phyloP scores from a whole-genome alignment of 2,329 filamentous ascomycete genomes.

The Dothistroma septosporum region DNA sequence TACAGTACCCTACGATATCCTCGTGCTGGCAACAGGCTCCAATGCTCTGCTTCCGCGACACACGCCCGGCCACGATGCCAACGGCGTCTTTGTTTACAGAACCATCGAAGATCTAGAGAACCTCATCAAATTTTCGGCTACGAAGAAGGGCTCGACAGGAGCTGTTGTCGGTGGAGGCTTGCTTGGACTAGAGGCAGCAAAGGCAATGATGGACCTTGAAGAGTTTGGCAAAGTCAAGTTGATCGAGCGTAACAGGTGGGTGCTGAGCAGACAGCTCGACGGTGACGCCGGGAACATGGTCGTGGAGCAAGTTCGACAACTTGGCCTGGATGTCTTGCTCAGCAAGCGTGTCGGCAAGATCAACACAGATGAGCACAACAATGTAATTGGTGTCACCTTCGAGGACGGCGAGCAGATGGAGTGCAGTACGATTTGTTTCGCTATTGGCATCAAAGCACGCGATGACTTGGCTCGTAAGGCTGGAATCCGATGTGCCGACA shows the following conservation, averaged over 20 bases:
- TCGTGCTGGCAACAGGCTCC: conserved; percentile 82
- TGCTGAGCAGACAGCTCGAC: conserved; percentile 77
- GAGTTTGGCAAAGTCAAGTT: conserved; percentile 70
- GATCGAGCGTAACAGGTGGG: conserved; percentile 78
- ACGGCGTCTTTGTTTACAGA: conserved; percentile 83
- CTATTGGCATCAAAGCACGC: conserved; percentile 77
- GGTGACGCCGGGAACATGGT: conserved; percentile 76
- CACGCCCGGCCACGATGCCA: conserved; percentile 73
- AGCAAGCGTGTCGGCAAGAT: conserved; percentile 70
- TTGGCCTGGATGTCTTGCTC: conserved; percentile 78
- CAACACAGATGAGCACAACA: conserved; percentile 61
- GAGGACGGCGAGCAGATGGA: conserved; percentile 74
- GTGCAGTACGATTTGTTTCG: conserved; percentile 81
- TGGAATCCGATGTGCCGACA: conserved; percentile 67
- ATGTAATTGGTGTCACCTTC: conserved; percentile 69
- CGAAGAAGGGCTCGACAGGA: conserved; percentile 63
- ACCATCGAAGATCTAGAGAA: conserved; percentile 76
- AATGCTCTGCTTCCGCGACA: conserved; percentile 70
- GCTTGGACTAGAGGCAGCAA: conserved; percentile 81
- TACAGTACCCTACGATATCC: conserved; percentile 68
- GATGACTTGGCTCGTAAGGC: conserved; percentile 70
- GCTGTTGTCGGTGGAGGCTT: conserved; percentile 80
- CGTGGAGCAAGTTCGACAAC: conserved; percentile 70
- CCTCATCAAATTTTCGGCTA: conserved; percentile 68
- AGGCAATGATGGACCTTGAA: conserved; percentile 83